These are phyloP conservation scores for Meira miltonrushii DNA, from an alignment of 1,284 basidiomycete species.

Conservation along the genomic window DNA sequence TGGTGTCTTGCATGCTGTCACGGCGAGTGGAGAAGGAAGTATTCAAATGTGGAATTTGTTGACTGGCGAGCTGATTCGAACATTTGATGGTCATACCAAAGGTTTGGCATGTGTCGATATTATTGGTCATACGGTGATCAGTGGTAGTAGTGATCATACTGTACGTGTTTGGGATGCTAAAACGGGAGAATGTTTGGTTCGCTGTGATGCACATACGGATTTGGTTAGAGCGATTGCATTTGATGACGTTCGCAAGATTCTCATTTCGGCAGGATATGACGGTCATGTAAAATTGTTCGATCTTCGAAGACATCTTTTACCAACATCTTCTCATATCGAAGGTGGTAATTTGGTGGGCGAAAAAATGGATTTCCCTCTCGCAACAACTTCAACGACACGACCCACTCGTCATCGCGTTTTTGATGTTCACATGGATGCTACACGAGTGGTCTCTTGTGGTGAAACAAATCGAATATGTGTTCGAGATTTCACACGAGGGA, in stretches of 20 bases:
- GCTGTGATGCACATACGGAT: conserved; percentile 23
- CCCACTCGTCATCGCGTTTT: conserved; percentile 19
- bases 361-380: conserved; percentile 6
- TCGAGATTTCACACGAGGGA: conserved; percentile 23
- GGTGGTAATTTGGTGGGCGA: conserved; percentile 17
- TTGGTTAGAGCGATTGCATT: conserved; percentile 32
- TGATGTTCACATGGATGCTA: conserved; percentile 32
- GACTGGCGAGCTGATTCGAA: conserved; percentile 21
- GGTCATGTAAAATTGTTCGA: conserved; percentile 17
- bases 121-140: conserved; percentile 24
- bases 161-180: conserved; percentile 38
- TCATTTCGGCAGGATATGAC: conserved; percentile 38
- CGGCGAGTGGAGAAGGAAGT: conserved; percentile 33
- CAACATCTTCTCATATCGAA: not conserved
- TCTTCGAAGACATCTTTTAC: not conserved
- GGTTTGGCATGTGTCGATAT: conserved; percentile 39
- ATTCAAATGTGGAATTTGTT: conserved; percentile 34
- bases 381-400: not conserved
- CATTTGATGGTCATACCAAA: conserved; percentile 26
- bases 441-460: conserved; percentile 31
- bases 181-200: conserved; percentile 23
- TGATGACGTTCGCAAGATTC: conserved; percentile 17
- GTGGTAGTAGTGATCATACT: conserved; percentile 32
- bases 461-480: conserved; percentile 33
- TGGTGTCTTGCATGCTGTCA: conserved; percentile 30